These are phyloP conservation scores for Diplodia mutila DNA, from an alignment of 2,329 filamentous ascomycete genomes.

Conservation along the genomic window DNA sequence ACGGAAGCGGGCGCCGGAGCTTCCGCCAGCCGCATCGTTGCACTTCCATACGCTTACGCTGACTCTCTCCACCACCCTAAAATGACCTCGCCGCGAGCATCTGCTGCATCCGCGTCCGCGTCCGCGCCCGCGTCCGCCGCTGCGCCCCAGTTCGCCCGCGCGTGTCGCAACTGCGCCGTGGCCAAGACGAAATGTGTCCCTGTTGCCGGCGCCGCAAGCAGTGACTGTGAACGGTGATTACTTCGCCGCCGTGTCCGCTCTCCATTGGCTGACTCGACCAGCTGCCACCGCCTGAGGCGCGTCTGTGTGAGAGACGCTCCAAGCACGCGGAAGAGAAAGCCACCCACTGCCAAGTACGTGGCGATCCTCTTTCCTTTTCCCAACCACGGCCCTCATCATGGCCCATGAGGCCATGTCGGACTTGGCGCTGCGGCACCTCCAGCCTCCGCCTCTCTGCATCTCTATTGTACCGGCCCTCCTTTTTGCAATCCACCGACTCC, in stretches of 20 bases:
- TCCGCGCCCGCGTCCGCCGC: background rate
- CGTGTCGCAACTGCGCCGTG: constrained; percentile 23
- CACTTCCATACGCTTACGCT: too few species aligned
- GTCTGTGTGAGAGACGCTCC: constrained; percentile 19
- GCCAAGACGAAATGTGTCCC: constrained; percentile 27
- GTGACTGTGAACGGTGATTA: constrained; percentile 26
- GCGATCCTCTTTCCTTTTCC: constrained; percentile 4
- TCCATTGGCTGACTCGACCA: constrained; percentile 8
- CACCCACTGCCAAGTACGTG: constrained; percentile 26
- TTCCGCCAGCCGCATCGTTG: too few species aligned
- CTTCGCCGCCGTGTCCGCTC: constrained; percentile 1
- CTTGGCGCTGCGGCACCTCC: background rate
- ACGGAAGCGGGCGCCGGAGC: too few species aligned
- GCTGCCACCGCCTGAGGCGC: constrained; percentile 22
- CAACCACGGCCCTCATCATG: background rate
- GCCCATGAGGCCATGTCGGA: background rate
- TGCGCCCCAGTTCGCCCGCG: constrained; percentile 18
- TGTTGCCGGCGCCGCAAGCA: background rate
- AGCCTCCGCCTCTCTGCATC: background rate
- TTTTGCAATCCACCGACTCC: background rate
- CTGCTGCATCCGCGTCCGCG: background rate
- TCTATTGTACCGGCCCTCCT: too few species aligned
- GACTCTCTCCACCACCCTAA: background rate
- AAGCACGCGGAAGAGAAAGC: constrained; percentile 24
- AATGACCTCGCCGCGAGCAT: constrained; percentile 7